A percentile compares a stretch with the other conserved stretches of the same genome.
phyloP scores from a whole-genome alignment of 129 eudicot species.

The Ambrosia trifida region DNA sequence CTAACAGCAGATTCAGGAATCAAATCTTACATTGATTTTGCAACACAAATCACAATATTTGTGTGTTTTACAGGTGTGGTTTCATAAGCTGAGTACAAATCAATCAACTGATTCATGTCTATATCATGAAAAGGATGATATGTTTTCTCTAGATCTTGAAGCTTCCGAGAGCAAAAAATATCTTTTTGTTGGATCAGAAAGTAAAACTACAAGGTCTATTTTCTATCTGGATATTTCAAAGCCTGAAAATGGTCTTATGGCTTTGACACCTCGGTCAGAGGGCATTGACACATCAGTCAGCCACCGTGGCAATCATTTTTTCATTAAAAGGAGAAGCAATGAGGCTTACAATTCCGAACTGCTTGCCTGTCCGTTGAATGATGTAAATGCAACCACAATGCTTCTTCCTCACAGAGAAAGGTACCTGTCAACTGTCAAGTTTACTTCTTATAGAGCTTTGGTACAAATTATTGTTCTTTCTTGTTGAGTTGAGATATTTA shows the following conservation, averaged over 20 bases:
- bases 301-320: constrained; percentile 87
- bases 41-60: background rate
- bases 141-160: constrained; percentile 66
- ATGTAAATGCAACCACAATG: constrained; percentile 57
- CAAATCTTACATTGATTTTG: constrained; percentile 1
- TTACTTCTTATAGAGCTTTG: constrained; percentile 10
- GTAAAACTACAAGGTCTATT: constrained; percentile 82
- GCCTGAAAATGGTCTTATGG: constrained; percentile 62
- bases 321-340: constrained; percentile 79
- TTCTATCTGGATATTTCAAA: constrained; percentile 74
- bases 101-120: constrained; percentile 79
- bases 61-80: constrained; percentile 66
- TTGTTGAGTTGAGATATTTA: constrained; percentile 10
- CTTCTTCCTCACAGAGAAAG: constrained; percentile 88
- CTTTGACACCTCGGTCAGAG: constrained; percentile 75
- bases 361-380: constrained; percentile 80
- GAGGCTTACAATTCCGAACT: constrained; percentile 84
- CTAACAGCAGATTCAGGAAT: constrained; percentile 9
- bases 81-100: constrained; percentile 72
- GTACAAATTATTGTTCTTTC: constrained; percentile 19
- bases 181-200: constrained; percentile 76
- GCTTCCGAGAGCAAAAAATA: constrained; percentile 88
- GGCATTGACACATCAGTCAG: constrained; percentile 87
- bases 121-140: constrained; percentile 92
- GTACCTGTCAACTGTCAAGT: constrained; percentile 32